These are phyloP conservation scores for Penicillium taxi DNA, from an alignment of 495 filamentous ascomycete genomes.

Conservation along the genomic window DNA sequence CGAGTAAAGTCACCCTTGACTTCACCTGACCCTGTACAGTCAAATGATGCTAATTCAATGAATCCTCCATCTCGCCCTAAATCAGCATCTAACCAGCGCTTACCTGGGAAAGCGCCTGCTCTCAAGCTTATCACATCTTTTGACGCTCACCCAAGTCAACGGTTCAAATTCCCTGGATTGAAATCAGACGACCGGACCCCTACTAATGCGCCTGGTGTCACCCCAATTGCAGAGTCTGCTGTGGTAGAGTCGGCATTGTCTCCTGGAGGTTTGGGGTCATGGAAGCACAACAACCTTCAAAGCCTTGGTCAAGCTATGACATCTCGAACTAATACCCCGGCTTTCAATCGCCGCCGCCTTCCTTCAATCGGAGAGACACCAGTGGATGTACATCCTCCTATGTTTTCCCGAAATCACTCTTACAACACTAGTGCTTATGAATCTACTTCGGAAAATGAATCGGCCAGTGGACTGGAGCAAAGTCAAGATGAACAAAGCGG, in stretches of 20 bases:
- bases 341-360: slow-evolving; percentile 59
- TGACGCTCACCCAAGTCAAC: slow-evolving; percentile 47
- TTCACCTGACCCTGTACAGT: slow-evolving; percentile 30
- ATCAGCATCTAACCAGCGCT: slow-evolving; percentile 19
- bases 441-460: slow-evolving; percentile 40
- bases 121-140: slow-evolving; percentile 93
- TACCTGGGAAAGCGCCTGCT: slow-evolving; percentile 66
- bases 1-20: slow-evolving; percentile 37
- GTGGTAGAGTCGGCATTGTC: slow-evolving; percentile 79
- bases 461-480: slow-evolving; percentile 25
- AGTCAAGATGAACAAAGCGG: slow-evolving; percentile 24
- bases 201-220: slow-evolving; percentile 66
- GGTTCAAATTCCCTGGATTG: slow-evolving; percentile 59
- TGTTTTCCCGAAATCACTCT: slow-evolving; percentile 31
- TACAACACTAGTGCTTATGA: slow-evolving; percentile 40
- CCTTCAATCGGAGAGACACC: slow-evolving; percentile 81
- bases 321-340: slow-evolving; percentile 66
- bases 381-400: slow-evolving; percentile 46
- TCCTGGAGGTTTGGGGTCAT: slow-evolving; percentile 60
- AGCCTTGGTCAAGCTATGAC: slow-evolving; percentile 61
- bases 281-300: slow-evolving; percentile 50
- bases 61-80: slow-evolving; percentile 21
- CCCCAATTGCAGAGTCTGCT: slow-evolving; percentile 89
- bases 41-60: slow-evolving; percentile 20
- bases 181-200: slow-evolving; percentile 65